Base-by-base conservation (phyloP, 306 rosid genomes). In the Vicia villosa region DNA sequence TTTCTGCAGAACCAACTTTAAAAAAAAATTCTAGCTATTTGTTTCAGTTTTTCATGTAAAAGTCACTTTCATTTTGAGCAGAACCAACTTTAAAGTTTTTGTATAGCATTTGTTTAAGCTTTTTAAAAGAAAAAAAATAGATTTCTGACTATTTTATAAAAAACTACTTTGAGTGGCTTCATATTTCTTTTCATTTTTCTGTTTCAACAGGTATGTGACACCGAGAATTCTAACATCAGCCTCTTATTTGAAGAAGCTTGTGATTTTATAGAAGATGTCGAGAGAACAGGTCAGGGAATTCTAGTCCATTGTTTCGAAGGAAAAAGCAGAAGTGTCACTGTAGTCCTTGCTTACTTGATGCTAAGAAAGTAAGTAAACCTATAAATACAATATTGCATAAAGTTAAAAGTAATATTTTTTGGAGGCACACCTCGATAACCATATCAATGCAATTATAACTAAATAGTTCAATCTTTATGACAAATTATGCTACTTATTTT, bases 271-370 rank as follows among this genome's bases (percentile, higher is more conserved):
- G 96, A 87, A 63, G 55, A 50, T 38, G 97, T 90, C 70, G 96
- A 94, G 76, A 79, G 75, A 81, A 65, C 34, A 10, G 84, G 91
- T 22, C 95, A 88, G 66, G 86, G 83, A 78, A 87, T 94, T 74
- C 76, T 94, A 54, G 95, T 94, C 54, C 98, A 94, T 66, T 94
- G 98, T 82, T 94, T 94, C 30, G 98, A 94, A 75, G 98, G 98
- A 28, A 94, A 19, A 81, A 94, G 98, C 79, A 84, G 97, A 83
- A 94, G 98, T 78, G 97, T 88, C 72, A 90, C 98, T 4, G 69
- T 88, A 47, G 90, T 94, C 66, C 87, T 94, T 74, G 97, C 98
- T 15, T 91, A 87, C 92, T 79, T 88, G 16, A 90, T 94, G 95
- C 87, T 90, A 73, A 83, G 82, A 70, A 94, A 88, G 97, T 88